Base-by-base conservation (phyloP, 163 green algal genomes). In the Chlamydomonas reinhardtii region DNA sequence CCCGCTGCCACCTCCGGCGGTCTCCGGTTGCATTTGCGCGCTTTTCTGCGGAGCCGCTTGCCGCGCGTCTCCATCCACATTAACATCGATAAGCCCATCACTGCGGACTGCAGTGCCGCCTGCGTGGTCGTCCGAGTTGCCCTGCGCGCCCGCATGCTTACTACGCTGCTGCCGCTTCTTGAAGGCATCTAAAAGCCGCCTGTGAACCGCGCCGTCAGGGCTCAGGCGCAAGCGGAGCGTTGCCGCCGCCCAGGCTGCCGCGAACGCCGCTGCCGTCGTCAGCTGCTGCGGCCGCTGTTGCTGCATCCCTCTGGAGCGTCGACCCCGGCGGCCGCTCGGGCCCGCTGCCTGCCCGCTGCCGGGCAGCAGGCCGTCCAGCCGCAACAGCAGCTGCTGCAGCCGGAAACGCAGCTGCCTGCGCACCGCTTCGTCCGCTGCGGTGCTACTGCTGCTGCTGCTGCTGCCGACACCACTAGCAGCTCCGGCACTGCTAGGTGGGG, bases 341-440 rank as follows among this genome's bases (percentile, higher is more conserved):
- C 71, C 2, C 2, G 35, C 37, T 16, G 16, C 37, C 5, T 22
- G 8, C 14, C 22, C 12, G 37, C 37, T 22, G 71, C 35, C n/a
- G 37, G 37, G 66, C 31, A 85, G 34, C 24, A 85, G 39, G 2
- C 68, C 79, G 32, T 85, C 79, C 6, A 85, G 20, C 25, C 79
- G 79, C 24, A 85, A 34, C 34, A 85, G 52, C 34, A 85, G 79
- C 69, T 78, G 79, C 69, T 85, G 79, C 54, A 85, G 79, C 66
- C 52, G 24, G 3, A 85, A 27, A 0, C 78, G 78, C 39, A 84
- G 43, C 65, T 68, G 61, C 37, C 76, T 17, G 35, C 62, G 39
- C 37, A 25, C 14, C 66, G 61, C 22, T 37, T n/a, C 54, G 2
- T 54, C 25, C 35, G 43, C 16, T 20, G n/a, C n/a, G n/a, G n/a